Evolutionary conservation across 2,329 filamentous ascomycete genomes (phyloP), one percentile per base, ranked within the genome.

Genomic region (Neofusicoccum ribis): DNA sequence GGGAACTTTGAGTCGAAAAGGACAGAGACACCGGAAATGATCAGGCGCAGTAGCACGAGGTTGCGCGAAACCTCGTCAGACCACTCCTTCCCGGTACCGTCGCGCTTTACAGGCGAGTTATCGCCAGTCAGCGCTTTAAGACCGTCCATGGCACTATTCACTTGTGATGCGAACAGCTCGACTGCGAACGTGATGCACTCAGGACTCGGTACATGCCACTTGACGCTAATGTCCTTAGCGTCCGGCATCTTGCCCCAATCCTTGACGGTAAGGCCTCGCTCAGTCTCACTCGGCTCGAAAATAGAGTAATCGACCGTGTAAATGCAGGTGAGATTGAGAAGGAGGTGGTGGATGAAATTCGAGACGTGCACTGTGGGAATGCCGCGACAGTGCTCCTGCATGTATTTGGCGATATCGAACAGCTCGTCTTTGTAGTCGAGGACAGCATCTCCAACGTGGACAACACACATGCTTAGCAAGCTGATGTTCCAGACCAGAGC

Each of bases 81-180:
- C 95, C 95, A 99, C 72, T 97, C 94, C 78, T 98, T 99, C 70
- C 96, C 96, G 76, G 94, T 97, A 43, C 95, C 95, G 70, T 93
- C 94, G 65, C 94, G 87, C 77, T 93, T 96, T 62, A 98, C 89
- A 2, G 88, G 89, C 1, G 93, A 90, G 41, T 90, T 86, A 51
- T 92, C 89, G 67, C 91, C 89, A 73, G 92, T 96, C n/a, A 99
- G 84, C 7, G 89, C 86, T 68, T 87, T 86, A 12, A 99, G 80
- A 67, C 92, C 88, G 65, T 88, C 82, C 67, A 94, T 85, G 1
- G 94, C 93, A 46, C 87, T 88, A 65, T 87, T 87, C 5, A 91
- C 89, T 77, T 98, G 93, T 1, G 89, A 90, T 69, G 93, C 89
- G 72, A 97, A 98, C 0, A 99, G 80, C 72, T 94, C 90, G 15